Evolutionary conservation across 805 yeast species (phyloP).

Genomic region (Citeromyces matritensis): DNA sequence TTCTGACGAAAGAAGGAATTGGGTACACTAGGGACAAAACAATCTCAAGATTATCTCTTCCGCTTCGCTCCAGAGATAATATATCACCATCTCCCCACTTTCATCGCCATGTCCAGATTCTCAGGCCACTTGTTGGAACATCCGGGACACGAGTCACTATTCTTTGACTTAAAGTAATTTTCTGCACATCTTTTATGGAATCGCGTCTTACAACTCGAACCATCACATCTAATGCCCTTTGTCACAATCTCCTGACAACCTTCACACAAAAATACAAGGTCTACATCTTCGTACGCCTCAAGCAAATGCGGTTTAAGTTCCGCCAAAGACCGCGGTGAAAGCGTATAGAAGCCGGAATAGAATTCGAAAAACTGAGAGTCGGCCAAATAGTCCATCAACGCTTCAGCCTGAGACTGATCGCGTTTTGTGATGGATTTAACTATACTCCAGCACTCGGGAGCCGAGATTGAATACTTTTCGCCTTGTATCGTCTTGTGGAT

Average conservation of each 20-base stretch:
- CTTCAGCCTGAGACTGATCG: constrained; percentile 19
- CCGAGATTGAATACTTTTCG: constrained; percentile 17
- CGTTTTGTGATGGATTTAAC: constrained; percentile 15
- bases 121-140: neutral
- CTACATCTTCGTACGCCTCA: constrained; percentile 20
- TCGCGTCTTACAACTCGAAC: constrained; percentile 16
- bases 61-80: no score
- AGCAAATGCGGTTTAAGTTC: constrained; percentile 30
- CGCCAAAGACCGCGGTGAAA: constrained; percentile 23
- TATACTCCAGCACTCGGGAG: constrained; percentile 8
- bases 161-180: constrained; percentile 18
- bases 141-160: constrained; percentile 16
- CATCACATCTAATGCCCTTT: constrained; percentile 26
- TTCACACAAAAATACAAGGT: constrained; percentile 25
- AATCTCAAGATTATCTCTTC: no score
- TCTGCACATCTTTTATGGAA: constrained; percentile 35
- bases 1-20: no score
- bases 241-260: constrained; percentile 42
- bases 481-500: constrained; percentile 21
- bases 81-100: constrained; percentile 11
- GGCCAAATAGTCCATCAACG: constrained; percentile 21
- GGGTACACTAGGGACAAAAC: no score
- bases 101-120: constrained; percentile 6
- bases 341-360: constrained; percentile 16
- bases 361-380: constrained; percentile 40